Evolutionary conservation across 495 filamentous ascomycete genomes (phyloP), one percentile per base, ranked within the genome.

Genomic region (Paragyromitra xinjiangensis): DNA sequence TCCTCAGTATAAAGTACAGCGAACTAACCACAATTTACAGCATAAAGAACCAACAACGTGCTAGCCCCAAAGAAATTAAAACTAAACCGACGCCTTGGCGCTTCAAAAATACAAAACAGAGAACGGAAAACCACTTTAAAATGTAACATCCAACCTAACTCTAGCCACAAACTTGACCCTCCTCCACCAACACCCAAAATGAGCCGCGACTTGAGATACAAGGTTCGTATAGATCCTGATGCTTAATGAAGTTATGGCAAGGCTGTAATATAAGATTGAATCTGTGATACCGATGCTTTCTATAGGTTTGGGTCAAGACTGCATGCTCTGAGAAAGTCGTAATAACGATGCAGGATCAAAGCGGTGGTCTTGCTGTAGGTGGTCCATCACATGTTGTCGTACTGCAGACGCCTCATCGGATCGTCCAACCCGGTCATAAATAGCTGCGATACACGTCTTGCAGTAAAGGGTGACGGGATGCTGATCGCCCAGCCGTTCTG

Each of bases 351-450:
- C 48, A n/a, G 16, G 45, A 50, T 50, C 45, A n/a, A 0, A 6
- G 19, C n/a, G n/a, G 0, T n/a, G 12, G 14, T 50, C 5, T 19
- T 19, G 45, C 45, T 81, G 74, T 0, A 34, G 56, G 0, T 69
- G 59, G 1, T 58, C 64, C 9, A 61, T 44, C 9, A 61, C 24
- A 12, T 74, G 51, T 26, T 62, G 24, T 0, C 48, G 19, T 37
- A 68, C 14, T 12, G 14, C 16, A 6, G 55, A 45, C 7, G 51
- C 71, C n/a, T 74, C 71, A 16, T 48, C n/a, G 26, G 24, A 62
- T 83, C 50, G 19, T 34, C 44, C 64, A n/a, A 4, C 3, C 9
- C 0, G 1, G n/a, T 34, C 22, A 24, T 50, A 34, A 6, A 53
- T 11, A 0, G 0, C 0, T 7, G 14, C 14, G 3, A 34, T 7